Base-by-base conservation (phyloP, 306 rosid genomes). In the Sicyos edulis region DNA sequence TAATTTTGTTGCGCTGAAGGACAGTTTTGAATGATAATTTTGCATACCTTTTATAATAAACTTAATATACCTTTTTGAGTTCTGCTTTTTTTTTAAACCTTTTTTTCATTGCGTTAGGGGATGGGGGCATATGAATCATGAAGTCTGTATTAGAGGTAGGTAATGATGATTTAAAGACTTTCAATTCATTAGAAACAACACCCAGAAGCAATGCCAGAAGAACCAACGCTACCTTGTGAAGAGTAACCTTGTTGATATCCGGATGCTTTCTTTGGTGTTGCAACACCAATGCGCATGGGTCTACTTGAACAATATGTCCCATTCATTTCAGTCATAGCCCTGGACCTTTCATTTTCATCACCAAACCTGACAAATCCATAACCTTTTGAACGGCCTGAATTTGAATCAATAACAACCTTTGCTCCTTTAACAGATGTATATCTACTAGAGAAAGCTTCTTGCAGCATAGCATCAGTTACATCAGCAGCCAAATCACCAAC, bases 341-440 rank as follows among this genome's bases (percentile, higher is more conserved):
- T 84, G 74, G 93, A 54, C 80, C 80, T 84, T 81, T 88, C 93
- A 79, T 77, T 84, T 79, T 88, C 93, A 86, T 88, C 93, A 26
- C 85, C 86, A 78, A 88, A 88, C 86, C 93, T 81, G 49, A 88
- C 93, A 80, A 88, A 88, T 57, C 93, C 93, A 58, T 88, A 88
- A 74, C 93, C 93, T 81, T 88, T 88, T 40, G 93, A 88, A 32
- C 93, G 93, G 62, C 93, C 90, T 29, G 93, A 82, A 65, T 82
- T 88, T 53, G 93, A 76, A 79, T 88, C 93, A 79, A 88, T 79
- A 56, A 88, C 93, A 62, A 88, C 93, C 80, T 88, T 88, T 13
- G 93, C 93, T 60, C 88, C 93, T 80, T 88, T 88, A 49, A 88
- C 84, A 58, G 93, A 88, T 15, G 93, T 52, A 56, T 34, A 88